These are phyloP conservation scores for Cladophialophora psammophila DNA, from an alignment of 2,329 filamentous ascomycete genomes.

Conservation along the genomic window DNA sequence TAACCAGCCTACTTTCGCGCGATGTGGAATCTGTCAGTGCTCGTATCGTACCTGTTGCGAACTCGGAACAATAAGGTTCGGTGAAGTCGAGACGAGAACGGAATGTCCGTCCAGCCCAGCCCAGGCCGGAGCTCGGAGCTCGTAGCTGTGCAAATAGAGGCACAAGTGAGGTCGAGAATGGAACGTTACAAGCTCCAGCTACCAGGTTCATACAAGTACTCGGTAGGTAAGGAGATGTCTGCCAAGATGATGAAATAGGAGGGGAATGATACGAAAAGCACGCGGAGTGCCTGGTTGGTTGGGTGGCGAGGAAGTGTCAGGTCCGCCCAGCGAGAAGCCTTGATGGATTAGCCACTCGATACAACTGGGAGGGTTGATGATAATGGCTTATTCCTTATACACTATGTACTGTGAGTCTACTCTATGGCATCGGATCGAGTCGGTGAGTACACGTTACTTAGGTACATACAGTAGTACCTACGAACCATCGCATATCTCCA, in stretches of 20 bases:
- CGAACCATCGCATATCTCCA: no score
- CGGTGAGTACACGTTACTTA: no score
- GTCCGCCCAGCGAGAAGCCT: background rate
- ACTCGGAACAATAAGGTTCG: constrained; percentile 6
- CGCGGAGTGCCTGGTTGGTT: background rate
- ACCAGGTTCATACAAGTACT: background rate
- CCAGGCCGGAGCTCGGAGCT: background rate
- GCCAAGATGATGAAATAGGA: background rate
- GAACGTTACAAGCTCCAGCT: background rate
- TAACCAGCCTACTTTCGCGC: constrained; percentile 1
- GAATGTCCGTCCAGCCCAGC: constrained; percentile 1
- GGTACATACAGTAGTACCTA: no score
- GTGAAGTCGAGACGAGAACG: background rate
- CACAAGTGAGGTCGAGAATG: background rate
- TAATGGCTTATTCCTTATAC: no score
- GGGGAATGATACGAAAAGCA: background rate
- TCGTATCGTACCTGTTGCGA: background rate
- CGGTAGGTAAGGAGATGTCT: background rate
- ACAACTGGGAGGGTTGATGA: no score
- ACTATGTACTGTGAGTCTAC: no score
- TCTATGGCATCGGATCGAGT: no score
- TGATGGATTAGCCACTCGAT: background rate
- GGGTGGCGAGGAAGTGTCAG: background rate
- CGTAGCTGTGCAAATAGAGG: background rate
- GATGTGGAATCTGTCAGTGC: background rate